phyloP scores from a whole-genome alignment of 345 rosid genomes.

The Lepidium aucheri region DNA sequence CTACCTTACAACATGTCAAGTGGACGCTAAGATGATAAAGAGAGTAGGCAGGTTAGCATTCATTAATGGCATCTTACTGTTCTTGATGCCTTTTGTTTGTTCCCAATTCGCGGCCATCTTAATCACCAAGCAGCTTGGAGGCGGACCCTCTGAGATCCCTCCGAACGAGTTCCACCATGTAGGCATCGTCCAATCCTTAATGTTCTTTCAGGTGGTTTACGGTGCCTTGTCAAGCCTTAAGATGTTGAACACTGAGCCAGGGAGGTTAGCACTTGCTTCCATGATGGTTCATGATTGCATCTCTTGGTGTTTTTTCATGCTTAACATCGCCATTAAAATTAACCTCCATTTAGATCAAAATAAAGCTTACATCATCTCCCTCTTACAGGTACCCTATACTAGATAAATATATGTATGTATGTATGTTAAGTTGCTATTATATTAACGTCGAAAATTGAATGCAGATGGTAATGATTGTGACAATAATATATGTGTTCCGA shows the following conservation, averaged over 20 bases:
- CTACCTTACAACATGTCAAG: constrained; percentile 29
- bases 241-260: constrained; percentile 40
- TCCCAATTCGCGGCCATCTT: constrained; percentile 1
- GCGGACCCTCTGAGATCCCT: not conserved
- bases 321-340: constrained; percentile 11
- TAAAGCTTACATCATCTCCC: not conserved
- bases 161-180: constrained; percentile 6
- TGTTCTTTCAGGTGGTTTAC: constrained; percentile 33
- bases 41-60: constrained; percentile 32
- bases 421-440: not conserved
- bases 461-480: constrained; percentile 20
- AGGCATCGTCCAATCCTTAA: constrained; percentile 18
- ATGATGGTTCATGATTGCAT: constrained; percentile 30
- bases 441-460: not conserved
- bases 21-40: constrained; percentile 28
- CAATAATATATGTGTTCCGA: constrained; percentile 23
- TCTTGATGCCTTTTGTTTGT: constrained; percentile 18
- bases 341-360: not conserved
- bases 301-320: constrained; percentile 12
- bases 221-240: constrained; percentile 34
- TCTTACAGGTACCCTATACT: constrained; percentile 1
- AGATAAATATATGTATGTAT: not conserved
- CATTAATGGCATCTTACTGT: constrained; percentile 28
- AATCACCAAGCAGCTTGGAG: constrained; percentile 8
- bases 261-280: constrained; percentile 40